A percentile compares a stretch with the other conserved stretches of the same genome.
Conservation (phyloP, 1,284 basidiomycete species). For the Thelephora terrestris region DNA sequence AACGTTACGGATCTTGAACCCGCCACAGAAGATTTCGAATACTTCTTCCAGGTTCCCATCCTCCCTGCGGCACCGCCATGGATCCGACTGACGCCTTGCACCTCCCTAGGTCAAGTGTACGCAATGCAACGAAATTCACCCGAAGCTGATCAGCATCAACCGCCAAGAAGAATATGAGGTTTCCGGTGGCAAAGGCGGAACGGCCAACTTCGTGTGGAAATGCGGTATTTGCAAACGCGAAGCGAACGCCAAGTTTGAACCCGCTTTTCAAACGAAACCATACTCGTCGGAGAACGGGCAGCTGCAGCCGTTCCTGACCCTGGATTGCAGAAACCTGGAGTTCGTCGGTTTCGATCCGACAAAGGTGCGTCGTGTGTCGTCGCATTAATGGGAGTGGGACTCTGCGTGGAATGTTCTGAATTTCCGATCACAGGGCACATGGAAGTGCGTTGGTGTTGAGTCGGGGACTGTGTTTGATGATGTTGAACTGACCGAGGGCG, state of each 20-base stretch:
- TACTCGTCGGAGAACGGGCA: conserved; percentile 54
- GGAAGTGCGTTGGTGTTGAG: conserved; percentile 56
- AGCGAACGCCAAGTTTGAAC: conserved; percentile 70
- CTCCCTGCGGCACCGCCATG: not conserved
- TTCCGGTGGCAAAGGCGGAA: conserved; percentile 52
- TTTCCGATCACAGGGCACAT: conserved; percentile 39
- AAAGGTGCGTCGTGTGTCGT: conserved; percentile 27
- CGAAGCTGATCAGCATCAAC: conserved; percentile 60
- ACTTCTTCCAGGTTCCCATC: conserved; percentile 58
- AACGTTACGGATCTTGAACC: conserved; percentile 63
- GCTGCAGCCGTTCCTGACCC: conserved; percentile 48
- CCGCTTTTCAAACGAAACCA: conserved; percentile 34
- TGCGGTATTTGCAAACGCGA: conserved; percentile 70
- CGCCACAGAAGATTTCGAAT: conserved; percentile 57
- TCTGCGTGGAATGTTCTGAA: conserved; percentile 8
- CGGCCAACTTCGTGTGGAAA: conserved; percentile 70
- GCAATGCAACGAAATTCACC: conserved; percentile 65
- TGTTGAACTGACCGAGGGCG: conserved; percentile 49
- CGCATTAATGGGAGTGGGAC: not conserved
- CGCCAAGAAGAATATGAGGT: conserved; percentile 60
- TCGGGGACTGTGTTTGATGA: conserved; percentile 49
- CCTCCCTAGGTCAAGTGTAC: conserved; percentile 61
- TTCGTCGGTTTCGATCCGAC: conserved; percentile 67
- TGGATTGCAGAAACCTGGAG: conserved; percentile 75
- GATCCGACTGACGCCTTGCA: not conserved